These are phyloP conservation scores for Trichosporon coremiiforme DNA, from an alignment of 1,284 basidiomycete species.

Conservation along the genomic window DNA sequence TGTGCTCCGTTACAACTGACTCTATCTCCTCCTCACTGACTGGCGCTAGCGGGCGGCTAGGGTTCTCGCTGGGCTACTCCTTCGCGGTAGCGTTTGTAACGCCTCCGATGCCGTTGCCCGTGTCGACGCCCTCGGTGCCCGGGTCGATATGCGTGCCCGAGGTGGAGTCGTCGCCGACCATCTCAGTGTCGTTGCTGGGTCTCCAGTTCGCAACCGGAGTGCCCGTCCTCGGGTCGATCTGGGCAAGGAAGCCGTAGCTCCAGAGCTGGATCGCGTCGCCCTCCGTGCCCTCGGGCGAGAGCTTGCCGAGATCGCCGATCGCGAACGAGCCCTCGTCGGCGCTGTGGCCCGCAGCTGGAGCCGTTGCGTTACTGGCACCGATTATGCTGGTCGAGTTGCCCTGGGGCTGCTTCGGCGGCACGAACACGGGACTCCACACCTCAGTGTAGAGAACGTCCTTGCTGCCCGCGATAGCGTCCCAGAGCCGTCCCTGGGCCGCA, in stretches of 20 bases:
- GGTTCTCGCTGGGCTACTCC: neutral
- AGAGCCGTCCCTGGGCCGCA: conserved; percentile 55
- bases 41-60: too few relatives aligned
- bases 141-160: neutral
- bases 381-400: too few relatives aligned
- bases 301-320: conserved; percentile 49
- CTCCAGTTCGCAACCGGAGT: conserved; percentile 32
- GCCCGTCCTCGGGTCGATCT: conserved; percentile 47
- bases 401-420: neutral
- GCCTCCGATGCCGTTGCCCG: neutral
- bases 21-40: too few relatives aligned
- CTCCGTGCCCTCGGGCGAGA: conserved; percentile 51
- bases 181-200: neutral
- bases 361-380: neutral
- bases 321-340: conserved; percentile 37
- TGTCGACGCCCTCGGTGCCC: neutral
- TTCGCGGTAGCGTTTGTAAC: neutral
- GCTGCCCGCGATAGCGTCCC: conserved; percentile 57
- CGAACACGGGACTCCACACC: conserved; percentile 46
- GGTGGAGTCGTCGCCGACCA: neutral
- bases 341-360: neutral
- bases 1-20: neutral
- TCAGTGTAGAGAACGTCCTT: conserved; percentile 47
- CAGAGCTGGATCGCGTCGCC: conserved; percentile 57
- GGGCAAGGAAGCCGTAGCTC: conserved; percentile 54